Percentiles rank a stretch among this genome's conserved stretches.
These are phyloP conservation scores for Mucor piriformis DNA, from an alignment of 371 early-diverging fungal genomes.

Conservation along the genomic window DNA sequence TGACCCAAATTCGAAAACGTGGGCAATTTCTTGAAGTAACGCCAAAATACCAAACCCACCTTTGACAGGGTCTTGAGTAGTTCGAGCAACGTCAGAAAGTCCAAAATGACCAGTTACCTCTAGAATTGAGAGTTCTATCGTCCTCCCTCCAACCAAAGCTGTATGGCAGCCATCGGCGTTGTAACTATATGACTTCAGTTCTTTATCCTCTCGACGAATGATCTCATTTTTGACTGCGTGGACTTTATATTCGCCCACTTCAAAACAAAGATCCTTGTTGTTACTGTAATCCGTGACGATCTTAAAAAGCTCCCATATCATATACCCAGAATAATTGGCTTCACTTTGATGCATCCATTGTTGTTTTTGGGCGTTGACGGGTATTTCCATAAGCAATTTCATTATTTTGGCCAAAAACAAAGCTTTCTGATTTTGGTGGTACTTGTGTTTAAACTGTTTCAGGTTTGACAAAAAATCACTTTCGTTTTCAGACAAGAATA, in stretches of 20 bases:
- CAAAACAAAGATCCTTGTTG: conserved; percentile 1
- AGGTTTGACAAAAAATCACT: background rate
- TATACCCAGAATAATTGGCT: conserved; percentile 8
- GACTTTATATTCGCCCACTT: conserved; percentile 16
- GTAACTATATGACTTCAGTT: conserved; percentile 4
- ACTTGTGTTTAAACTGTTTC: background rate
- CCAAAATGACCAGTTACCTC: conserved; percentile 17
- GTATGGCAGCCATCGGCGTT: conserved; percentile 10
- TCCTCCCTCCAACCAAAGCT: background rate
- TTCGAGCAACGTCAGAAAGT: conserved; percentile 1
- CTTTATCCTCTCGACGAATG: background rate
- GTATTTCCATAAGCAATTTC: conserved; percentile 4
- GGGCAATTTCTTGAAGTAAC: conserved; percentile 1
- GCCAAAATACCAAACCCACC: conserved; percentile 4
- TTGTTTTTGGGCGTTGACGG: background rate
- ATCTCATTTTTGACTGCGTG: conserved; percentile 8
- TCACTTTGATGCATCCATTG: conserved; percentile 8
- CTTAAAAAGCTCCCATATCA: conserved; percentile 8
- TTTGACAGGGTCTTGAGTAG: conserved; percentile 4
- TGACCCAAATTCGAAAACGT: conserved; percentile 10
- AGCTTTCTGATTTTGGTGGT: background rate
- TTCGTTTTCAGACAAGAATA: conserved; percentile 3
- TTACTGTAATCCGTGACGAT: background rate
- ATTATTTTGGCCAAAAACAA: conserved; percentile 10
- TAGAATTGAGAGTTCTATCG: background rate